Percentiles rank a stretch among this genome's conserved stretches.
Evolutionary conservation across 1,139 yeast species (phyloP).

Genomic region (Hemisphaericaspora xylofermentans): DNA sequence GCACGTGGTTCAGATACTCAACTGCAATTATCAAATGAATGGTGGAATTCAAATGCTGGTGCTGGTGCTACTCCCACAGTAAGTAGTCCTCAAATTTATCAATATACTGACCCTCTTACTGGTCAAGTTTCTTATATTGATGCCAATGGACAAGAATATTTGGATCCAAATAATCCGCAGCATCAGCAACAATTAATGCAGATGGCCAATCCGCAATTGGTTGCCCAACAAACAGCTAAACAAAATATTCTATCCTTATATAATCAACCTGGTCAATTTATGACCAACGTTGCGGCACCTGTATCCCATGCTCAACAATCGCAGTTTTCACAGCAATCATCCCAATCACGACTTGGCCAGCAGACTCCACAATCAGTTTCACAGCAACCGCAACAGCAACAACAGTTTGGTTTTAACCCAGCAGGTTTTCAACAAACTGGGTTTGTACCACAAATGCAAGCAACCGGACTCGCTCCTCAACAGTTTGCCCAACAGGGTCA

Average conservation of each 20-base stretch:
- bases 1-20: slow-evolving; percentile 11
- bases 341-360: slow-evolving; percentile 13
- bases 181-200: slow-evolving; percentile 51
- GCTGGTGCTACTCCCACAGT: slow-evolving; percentile 12
- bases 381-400: slow-evolving; percentile 24
- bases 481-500: slow-evolving; percentile 21
- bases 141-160: slow-evolving; percentile 56
- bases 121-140: slow-evolving; percentile 62
- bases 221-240: slow-evolving; percentile 46
- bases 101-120: slow-evolving; percentile 61
- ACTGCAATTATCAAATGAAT: slow-evolving; percentile 20
- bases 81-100: slow-evolving; percentile 47
- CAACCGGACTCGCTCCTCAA: slow-evolving; percentile 3
- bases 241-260: slow-evolving; percentile 44
- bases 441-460: slow-evolving; percentile 16
- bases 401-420: neutral
- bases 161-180: slow-evolving; percentile 54
- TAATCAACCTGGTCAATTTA: slow-evolving; percentile 32
- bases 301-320: slow-evolving; percentile 18
- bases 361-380: neutral
- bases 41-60: slow-evolving; percentile 25
- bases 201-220: slow-evolving; percentile 42
- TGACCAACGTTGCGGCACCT: slow-evolving; percentile 28
- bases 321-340: slow-evolving; percentile 19
- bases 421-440: slow-evolving; percentile 1